phyloP scores from a whole-genome alignment of 805 yeast genomes.

The Lachancea nothofagi region DNA sequence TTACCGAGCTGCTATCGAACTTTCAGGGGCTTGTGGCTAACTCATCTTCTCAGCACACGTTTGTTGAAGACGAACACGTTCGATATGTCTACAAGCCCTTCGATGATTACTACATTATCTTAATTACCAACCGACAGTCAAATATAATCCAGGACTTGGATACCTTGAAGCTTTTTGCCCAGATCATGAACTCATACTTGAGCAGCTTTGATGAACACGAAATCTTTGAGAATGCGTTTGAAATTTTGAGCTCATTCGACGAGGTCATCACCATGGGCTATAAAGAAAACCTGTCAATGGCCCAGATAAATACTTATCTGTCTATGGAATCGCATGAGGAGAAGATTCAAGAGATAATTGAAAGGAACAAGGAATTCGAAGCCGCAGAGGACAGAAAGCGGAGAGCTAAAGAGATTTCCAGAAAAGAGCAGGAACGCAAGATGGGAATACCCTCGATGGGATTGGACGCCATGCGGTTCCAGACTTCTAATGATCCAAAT shows the following conservation, averaged over 20 bases:
- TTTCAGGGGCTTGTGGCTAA: constrained; percentile 75
- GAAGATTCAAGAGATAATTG: constrained; percentile 96
- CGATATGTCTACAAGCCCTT: constrained; percentile 94
- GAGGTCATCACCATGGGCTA: constrained; percentile 88
- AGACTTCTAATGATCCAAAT: constrained; percentile 30
- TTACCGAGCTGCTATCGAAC: constrained; percentile 76
- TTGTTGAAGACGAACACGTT: constrained; percentile 86
- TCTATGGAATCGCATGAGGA: constrained; percentile 99
- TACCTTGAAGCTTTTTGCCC: constrained; percentile 79
- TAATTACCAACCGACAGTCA: constrained; percentile 85
- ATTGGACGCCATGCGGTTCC: constrained; percentile 22
- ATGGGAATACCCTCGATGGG: constrained; percentile 32
- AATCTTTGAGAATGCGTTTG: constrained; percentile 79
- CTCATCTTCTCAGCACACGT: constrained; percentile 75
- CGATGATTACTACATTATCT: constrained; percentile 85
- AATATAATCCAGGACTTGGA: constrained; percentile 93
- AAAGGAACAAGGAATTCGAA: constrained; percentile 91
- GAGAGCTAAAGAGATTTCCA: constrained; percentile 84
- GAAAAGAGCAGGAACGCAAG: constrained; percentile 50
- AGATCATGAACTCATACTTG: constrained; percentile 70
- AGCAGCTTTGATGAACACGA: constrained; percentile 75
- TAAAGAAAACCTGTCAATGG: constrained; percentile 74
- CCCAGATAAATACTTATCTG: constrained; percentile 82
- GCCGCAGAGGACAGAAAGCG: constrained; percentile 96
- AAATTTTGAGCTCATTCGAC: constrained; percentile 85